These are phyloP conservation scores for Diaporthe sp. DNA, from an alignment of 2,329 filamentous ascomycete species.

Conservation along the genomic window DNA sequence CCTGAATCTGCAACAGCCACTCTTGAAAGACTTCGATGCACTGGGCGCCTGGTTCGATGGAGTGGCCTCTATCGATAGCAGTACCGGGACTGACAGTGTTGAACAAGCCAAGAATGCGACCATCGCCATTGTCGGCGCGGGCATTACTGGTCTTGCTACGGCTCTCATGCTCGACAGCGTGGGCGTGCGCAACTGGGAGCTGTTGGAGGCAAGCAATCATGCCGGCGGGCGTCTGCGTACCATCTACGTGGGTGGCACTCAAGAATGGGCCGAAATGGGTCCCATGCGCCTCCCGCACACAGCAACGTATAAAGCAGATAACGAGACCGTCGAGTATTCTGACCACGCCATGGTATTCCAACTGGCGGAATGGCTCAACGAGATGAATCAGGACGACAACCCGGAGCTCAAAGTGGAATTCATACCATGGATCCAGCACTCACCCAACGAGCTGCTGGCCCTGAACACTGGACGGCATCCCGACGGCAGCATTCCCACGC, in stretches of 20 bases:
- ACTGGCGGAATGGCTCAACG: slow-evolving; percentile 68
- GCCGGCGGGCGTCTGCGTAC: slow-evolving; percentile 76
- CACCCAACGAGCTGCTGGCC: slow-evolving; percentile 47
- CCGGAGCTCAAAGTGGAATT: slow-evolving; percentile 64
- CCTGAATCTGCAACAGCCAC: background rate
- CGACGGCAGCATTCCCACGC: slow-evolving; percentile 63
- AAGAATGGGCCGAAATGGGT: slow-evolving; percentile 71
- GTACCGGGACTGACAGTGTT: slow-evolving; percentile 59
- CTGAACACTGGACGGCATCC: slow-evolving; percentile 48
- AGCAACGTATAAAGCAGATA: slow-evolving; percentile 56
- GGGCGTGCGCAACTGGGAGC: slow-evolving; percentile 69
- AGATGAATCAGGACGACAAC: slow-evolving; percentile 60
- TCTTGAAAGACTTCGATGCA: slow-evolving; percentile 44
- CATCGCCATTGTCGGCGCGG: slow-evolving; percentile 74
- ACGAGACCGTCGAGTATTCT: slow-evolving; percentile 66
- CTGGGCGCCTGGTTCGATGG: slow-evolving; percentile 74
- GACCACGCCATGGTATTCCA: slow-evolving; percentile 75
- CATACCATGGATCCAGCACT: slow-evolving; percentile 71
- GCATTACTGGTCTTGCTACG: slow-evolving; percentile 73
- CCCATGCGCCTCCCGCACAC: slow-evolving; percentile 72
- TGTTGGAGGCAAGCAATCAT: slow-evolving; percentile 69
- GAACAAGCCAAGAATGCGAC: slow-evolving; percentile 64
- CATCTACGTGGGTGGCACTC: slow-evolving; percentile 67
- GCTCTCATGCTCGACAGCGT: slow-evolving; percentile 59
- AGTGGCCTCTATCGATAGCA: slow-evolving; percentile 66